A percentile compares a stretch with the other conserved stretches of the same genome.
These are phyloP conservation scores for Cyberlindnera nakhonratchasimensis DNA, from an alignment of 805 yeast genomes.

Conservation along the genomic window DNA sequence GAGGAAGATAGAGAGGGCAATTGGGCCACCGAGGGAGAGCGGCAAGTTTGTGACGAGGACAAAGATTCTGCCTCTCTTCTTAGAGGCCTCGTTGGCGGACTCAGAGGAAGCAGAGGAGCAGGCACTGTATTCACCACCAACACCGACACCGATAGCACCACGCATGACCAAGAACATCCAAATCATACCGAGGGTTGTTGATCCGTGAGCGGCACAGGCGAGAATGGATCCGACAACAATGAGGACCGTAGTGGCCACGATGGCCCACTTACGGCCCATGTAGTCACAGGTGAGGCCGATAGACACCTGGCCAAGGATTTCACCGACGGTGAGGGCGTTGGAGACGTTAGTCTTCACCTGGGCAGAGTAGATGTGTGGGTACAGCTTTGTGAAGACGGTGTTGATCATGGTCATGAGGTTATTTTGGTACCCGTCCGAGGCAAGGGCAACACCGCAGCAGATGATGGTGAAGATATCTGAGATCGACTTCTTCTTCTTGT, in stretches of 20 bases:
- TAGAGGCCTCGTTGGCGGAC: slow-evolving; percentile 66
- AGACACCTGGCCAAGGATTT: slow-evolving; percentile 65
- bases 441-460: slow-evolving; percentile 67
- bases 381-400: slow-evolving; percentile 46
- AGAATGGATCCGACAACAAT: slow-evolving; percentile 61
- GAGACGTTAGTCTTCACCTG: slow-evolving; percentile 61
- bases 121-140: slow-evolving; percentile 75
- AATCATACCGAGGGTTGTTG: slow-evolving; percentile 54
- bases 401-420: slow-evolving; percentile 71
- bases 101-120: slow-evolving; percentile 67
- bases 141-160: slow-evolving; percentile 76
- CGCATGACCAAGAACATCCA: slow-evolving; percentile 75
- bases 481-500: slow-evolving; percentile 26
- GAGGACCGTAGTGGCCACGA: slow-evolving; percentile 56
- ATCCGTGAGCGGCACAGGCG: slow-evolving; percentile 71
- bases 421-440: slow-evolving; percentile 77
- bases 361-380: slow-evolving; percentile 37
- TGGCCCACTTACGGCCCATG: slow-evolving; percentile 68
- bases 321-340: slow-evolving; percentile 65
- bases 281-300: slow-evolving; percentile 65
- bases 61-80: slow-evolving; percentile 62
- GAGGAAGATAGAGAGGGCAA: slow-evolving; percentile 62
- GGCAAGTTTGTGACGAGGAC: slow-evolving; percentile 71
- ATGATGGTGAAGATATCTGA: slow-evolving; percentile 45
- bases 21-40: slow-evolving; percentile 74